A percentile compares a stretch with the other conserved stretches of the same genome.
Conservation (phyloP, 352 stramenopile species). For the Globisporangium orthogonon region DNA sequence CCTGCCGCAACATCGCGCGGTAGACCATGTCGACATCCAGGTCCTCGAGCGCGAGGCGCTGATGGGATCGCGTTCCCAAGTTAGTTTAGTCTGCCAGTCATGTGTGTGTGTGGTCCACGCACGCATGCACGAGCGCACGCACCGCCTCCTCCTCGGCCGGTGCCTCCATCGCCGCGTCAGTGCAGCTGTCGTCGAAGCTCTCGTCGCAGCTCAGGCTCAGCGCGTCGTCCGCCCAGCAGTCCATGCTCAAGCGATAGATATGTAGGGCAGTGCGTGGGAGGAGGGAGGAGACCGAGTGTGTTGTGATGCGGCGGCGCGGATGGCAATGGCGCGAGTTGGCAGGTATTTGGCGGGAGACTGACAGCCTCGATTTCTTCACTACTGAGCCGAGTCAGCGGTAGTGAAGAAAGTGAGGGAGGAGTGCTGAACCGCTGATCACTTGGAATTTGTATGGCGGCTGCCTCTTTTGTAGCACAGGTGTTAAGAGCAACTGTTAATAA, state of each 20-base stretch:
- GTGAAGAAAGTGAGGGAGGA: background rate
- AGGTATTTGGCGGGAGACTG: background rate
- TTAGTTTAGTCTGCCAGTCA: background rate
- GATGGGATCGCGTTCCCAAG: background rate
- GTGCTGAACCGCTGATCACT: background rate
- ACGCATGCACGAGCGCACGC: background rate
- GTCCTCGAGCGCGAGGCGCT: conserved; percentile 72
- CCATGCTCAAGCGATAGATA: conserved; percentile 17
- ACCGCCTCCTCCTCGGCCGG: conserved; percentile 40
- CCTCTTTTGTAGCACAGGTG: background rate
- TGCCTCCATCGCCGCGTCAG: conserved; percentile 33
- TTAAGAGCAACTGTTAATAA: too few relatives aligned
- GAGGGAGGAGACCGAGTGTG: background rate
- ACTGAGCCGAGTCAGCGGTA: background rate
- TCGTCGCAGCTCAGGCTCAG: conserved; percentile 68
- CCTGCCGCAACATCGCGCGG: conserved; percentile 70
- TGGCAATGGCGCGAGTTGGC: background rate
- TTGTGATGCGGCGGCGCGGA: background rate
- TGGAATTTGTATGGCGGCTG: background rate
- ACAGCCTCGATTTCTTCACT: too few relatives aligned
- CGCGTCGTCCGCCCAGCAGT: conserved; percentile 39
- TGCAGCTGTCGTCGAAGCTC: conserved; percentile 53
- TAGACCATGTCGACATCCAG: conserved; percentile 67
- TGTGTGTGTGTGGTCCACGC: background rate
- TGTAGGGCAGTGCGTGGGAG: background rate